Evolutionary conservation across 495 filamentous ascomycete species (phyloP).

Genomic region (Oleoguttula mirabilis): DNA sequence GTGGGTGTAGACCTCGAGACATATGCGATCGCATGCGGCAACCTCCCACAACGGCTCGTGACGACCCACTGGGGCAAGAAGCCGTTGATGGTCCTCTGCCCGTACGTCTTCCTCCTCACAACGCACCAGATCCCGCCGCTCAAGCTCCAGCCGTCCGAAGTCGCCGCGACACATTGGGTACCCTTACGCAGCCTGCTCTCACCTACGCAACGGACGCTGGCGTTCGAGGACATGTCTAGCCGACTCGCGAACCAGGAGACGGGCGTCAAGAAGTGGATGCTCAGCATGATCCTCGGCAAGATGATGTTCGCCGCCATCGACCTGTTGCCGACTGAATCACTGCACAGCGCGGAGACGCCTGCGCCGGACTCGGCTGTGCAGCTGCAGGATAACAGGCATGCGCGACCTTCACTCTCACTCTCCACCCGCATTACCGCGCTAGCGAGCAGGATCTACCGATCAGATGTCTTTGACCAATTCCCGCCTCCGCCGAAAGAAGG

Average conservation of each 20-base stretch:
- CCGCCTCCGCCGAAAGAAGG: conserved; percentile 10
- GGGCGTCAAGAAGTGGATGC: conserved; percentile 37
- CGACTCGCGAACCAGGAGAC: conserved; percentile 45
- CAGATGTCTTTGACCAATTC: conserved; percentile 15
- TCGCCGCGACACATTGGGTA: conserved; percentile 68
- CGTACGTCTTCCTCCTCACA: conserved; percentile 58
- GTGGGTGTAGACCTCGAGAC: conserved; percentile 53
- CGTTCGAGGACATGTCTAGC: conserved; percentile 54
- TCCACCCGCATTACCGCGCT: conserved; percentile 1
- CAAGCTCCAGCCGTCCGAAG: conserved; percentile 57
- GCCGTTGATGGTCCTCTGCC: conserved; percentile 72
- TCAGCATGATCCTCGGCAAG: conserved; percentile 47
- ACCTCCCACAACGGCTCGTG: conserved; percentile 59
- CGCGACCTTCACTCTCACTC: conserved; percentile 1
- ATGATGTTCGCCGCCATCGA: conserved; percentile 63
- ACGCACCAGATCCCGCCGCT: conserved; percentile 46
- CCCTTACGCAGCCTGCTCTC: conserved; percentile 53
- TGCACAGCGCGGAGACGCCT: conserved; percentile 37
- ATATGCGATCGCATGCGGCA: conserved; percentile 48
- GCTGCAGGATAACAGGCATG: conserved; percentile 13
- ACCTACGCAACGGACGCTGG: conserved; percentile 47
- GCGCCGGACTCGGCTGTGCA: conserved; percentile 4
- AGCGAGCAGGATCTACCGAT: conserved; percentile 1
- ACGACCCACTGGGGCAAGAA: conserved; percentile 60
- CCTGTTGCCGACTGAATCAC: conserved; percentile 49